These are phyloP conservation scores for Nakazawaea wyomingensis DNA, from an alignment of 805 yeast species.

Conservation along the genomic window DNA sequence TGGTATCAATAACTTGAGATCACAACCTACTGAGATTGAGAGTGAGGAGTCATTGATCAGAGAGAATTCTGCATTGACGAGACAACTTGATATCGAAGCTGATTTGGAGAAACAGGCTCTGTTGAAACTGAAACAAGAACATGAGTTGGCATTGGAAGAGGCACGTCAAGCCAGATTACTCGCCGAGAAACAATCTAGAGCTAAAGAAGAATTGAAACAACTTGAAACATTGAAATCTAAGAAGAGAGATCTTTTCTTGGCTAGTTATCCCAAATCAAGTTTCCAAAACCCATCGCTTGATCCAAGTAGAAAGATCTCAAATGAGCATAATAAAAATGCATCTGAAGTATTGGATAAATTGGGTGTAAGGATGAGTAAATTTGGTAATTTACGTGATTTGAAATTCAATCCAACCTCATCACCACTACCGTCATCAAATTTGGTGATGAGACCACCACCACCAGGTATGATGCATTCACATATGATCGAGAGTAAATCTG, in stretches of 20 bases:
- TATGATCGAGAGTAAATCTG: constrained; percentile 3
- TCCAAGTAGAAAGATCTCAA: constrained; percentile 14
- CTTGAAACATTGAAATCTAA: neutral
- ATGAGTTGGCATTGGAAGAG: neutral
- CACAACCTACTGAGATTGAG: neutral
- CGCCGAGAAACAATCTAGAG: constrained; percentile 3
- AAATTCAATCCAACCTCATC: neutral
- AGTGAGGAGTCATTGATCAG: neutral
- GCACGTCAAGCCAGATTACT: constrained; percentile 2
- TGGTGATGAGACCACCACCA: too few species aligned
- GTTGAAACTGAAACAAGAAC: constrained; percentile 1
- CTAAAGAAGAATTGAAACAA: constrained; percentile 4
- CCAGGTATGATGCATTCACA: neutral
- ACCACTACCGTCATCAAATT: neutral
- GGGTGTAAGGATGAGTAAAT: constrained; percentile 24
- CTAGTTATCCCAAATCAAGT: neutral
- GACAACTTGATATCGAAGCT: neutral
- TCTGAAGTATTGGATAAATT: constrained; percentile 21
- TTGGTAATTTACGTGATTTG: constrained; percentile 17
- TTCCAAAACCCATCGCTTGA: constrained; percentile 18
- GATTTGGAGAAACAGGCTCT: constrained; percentile 5
- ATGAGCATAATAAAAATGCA: constrained; percentile 15
- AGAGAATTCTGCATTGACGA: neutral
- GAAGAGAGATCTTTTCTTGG: constrained; percentile 1
- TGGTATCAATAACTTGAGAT: too few species aligned